Percentiles rank a stretch among this genome's conserved stretches.
phyloP scores from a whole-genome alignment of 1,139 yeast genomes.

The Candida gigantensis region DNA sequence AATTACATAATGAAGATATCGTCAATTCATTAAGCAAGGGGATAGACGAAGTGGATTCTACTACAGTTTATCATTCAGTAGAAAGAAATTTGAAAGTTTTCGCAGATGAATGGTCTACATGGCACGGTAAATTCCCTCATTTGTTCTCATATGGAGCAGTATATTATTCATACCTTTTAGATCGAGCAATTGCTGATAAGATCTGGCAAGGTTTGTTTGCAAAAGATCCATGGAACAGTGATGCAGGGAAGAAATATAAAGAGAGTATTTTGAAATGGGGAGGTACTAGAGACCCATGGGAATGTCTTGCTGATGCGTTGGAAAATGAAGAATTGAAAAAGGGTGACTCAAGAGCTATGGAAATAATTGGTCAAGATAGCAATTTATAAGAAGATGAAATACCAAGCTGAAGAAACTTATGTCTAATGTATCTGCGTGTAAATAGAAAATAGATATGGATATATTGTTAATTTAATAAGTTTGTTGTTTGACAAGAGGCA shows the following conservation, averaged over 20 bases:
- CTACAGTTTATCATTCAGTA: slow-evolving; percentile 62
- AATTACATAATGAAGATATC: slow-evolving; percentile 55
- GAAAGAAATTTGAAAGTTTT: slow-evolving; percentile 59
- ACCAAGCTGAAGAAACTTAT: too few species aligned
- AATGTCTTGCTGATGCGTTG: slow-evolving; percentile 76
- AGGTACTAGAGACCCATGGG: slow-evolving; percentile 90
- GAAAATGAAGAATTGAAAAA: slow-evolving; percentile 57
- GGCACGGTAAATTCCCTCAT: slow-evolving; percentile 97
- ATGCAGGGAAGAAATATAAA: slow-evolving; percentile 74
- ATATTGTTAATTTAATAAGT: too few species aligned
- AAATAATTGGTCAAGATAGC: slow-evolving; percentile 44
- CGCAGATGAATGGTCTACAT: slow-evolving; percentile 66
- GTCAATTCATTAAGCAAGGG: slow-evolving; percentile 30
- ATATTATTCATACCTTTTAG: slow-evolving; percentile 88
- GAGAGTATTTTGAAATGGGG: slow-evolving; percentile 85
- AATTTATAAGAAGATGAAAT: slow-evolving; percentile 8
- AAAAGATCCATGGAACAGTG: slow-evolving; percentile 66
- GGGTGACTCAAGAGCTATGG: slow-evolving; percentile 80
- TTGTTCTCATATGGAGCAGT: slow-evolving; percentile 92
- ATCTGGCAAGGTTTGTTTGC: slow-evolving; percentile 77
- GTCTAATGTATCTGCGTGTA: slow-evolving; percentile 4
- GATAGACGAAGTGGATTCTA: slow-evolving; percentile 45
- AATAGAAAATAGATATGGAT: too few species aligned
- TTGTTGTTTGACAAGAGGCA: too few species aligned
- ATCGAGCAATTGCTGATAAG: slow-evolving; percentile 87